Evolutionary conservation across 495 filamentous ascomycete genomes (phyloP).

Genomic region (Xylaria castorea): DNA sequence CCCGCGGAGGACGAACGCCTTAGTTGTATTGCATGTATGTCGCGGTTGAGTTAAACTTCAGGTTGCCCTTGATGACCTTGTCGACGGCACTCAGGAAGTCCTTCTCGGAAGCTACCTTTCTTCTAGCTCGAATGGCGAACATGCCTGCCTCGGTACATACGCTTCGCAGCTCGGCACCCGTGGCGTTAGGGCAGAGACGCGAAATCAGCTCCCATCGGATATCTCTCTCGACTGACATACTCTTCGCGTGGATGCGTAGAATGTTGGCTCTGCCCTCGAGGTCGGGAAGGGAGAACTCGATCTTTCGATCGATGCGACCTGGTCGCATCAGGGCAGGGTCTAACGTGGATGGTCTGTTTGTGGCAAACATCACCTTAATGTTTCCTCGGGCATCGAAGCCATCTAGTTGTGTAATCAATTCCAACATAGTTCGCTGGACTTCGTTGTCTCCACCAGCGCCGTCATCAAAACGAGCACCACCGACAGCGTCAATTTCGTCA

Average conservation of each 20-base stretch:
- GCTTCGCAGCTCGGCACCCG: conserved; percentile 90
- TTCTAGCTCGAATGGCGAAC: conserved; percentile 95
- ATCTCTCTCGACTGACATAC: conserved; percentile 98
- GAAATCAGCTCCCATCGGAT: conserved; percentile 99
- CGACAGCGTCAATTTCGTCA: conserved; percentile 97
- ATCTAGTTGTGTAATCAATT: conserved; percentile 96
- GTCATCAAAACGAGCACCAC: conserved; percentile 98
- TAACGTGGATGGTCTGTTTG: conserved; percentile 93
- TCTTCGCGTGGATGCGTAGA: conserved; percentile 97
- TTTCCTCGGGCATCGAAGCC: conserved; percentile 97
- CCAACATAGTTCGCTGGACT: conserved; percentile 99
- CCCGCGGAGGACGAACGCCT: background rate
- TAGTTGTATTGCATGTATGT: conserved; percentile 99
- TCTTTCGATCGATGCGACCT: conserved; percentile 97
- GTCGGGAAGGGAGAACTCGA: conserved; percentile 96
- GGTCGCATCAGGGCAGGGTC: conserved; percentile 97
- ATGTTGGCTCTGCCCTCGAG: conserved; percentile 97
- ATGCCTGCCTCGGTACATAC: conserved; percentile 99
- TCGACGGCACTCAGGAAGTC: conserved; percentile 97
- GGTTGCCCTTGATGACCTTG: conserved; percentile 99
- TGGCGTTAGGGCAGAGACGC: conserved; percentile 94
- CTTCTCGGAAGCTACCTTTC: conserved; percentile 99
- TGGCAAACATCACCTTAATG: conserved; percentile 99
- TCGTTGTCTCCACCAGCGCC: conserved; percentile 98
- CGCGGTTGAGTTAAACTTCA: conserved; percentile 99